A percentile compares a stretch with the other conserved stretches of the same genome.
These are phyloP conservation scores for Aegilops longissima DNA, from an alignment of 176 grass and related monocot species.

Conservation along the genomic window DNA sequence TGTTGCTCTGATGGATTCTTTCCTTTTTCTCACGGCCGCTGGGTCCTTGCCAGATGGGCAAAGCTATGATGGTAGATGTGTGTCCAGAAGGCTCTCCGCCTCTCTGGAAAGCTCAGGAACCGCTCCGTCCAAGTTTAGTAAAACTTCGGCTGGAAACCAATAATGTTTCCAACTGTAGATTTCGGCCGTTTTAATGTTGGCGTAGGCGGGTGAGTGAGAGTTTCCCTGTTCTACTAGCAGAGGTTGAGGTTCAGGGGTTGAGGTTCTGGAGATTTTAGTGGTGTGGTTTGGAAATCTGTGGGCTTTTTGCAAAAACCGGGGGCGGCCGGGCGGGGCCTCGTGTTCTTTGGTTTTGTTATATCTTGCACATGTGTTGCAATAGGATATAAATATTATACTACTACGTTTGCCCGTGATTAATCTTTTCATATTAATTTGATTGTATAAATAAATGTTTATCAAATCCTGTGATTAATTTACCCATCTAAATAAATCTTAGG, in stretches of 20 bases:
- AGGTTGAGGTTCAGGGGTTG: too few species aligned
- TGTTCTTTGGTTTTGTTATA: not conserved
- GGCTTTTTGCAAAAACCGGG: conserved; percentile 3
- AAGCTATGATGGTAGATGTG: not conserved
- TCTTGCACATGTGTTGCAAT: too few species aligned
- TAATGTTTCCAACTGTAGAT: not conserved
- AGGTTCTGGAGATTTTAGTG: not conserved
- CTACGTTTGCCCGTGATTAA: too few species aligned
- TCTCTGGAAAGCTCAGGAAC: conserved; percentile 21
- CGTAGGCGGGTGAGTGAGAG: not conserved
- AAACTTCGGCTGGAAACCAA: not conserved
- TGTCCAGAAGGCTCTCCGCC: conserved; percentile 29
- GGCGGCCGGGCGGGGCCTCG: not conserved
- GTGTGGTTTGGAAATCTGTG: conserved; percentile 9
- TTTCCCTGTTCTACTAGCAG: not conserved
- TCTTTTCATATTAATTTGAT: too few species aligned
- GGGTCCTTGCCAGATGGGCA: conserved; percentile 30
- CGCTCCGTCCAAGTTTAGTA: not conserved
- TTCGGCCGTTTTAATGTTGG: not conserved
- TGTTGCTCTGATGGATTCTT: not conserved
- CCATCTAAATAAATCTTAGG: too few species aligned
- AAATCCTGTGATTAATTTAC: too few species aligned
- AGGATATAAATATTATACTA: too few species aligned
- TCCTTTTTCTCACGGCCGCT: conserved; percentile 9
- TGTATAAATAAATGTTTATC: too few species aligned